Conservation (phyloP, 2,329 filamentous ascomycete species). For the Macrophomina phaseolina region DNA sequence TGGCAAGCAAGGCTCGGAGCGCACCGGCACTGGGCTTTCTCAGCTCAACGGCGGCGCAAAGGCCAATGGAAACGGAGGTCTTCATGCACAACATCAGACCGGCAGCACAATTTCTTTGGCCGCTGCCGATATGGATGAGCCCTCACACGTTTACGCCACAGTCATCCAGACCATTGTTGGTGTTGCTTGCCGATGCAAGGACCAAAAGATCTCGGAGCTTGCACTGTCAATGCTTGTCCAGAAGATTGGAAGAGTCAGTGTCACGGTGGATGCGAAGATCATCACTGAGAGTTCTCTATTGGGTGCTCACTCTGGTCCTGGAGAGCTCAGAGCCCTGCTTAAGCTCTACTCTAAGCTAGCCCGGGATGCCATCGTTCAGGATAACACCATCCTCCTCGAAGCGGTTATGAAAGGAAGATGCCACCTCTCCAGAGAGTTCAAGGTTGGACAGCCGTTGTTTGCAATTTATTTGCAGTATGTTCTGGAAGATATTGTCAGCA, state of each 20-base stretch:
- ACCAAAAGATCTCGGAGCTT: constrained; percentile 90
- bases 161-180: constrained; percentile 95
- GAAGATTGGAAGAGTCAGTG: constrained; percentile 85
- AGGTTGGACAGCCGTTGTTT: constrained; percentile 74
- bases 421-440: constrained; percentile 74
- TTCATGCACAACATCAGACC: constrained; percentile 56
- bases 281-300: constrained; percentile 81
- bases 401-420: constrained; percentile 81
- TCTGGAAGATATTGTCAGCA: constrained; percentile 85
- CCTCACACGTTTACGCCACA: constrained; percentile 76
- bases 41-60: constrained; percentile 53
- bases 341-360: constrained; percentile 81
- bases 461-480: constrained; percentile 83
- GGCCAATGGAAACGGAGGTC: constrained; percentile 43
- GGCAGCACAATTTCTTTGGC: constrained; percentile 82
- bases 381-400: constrained; percentile 69
- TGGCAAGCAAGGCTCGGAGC: constrained; percentile 64
- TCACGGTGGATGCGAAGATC: constrained; percentile 81
- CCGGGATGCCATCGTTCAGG: constrained; percentile 73
- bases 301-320: constrained; percentile 75
- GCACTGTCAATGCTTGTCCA: constrained; percentile 97
- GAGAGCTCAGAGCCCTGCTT: constrained; percentile 84
- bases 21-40: constrained; percentile 51
- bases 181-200: constrained; percentile 80
- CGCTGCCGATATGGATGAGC: constrained; percentile 77